Evolutionary conservation across 768 basidiomycete species (phyloP).

Genomic region (Boletus speciosus): DNA sequence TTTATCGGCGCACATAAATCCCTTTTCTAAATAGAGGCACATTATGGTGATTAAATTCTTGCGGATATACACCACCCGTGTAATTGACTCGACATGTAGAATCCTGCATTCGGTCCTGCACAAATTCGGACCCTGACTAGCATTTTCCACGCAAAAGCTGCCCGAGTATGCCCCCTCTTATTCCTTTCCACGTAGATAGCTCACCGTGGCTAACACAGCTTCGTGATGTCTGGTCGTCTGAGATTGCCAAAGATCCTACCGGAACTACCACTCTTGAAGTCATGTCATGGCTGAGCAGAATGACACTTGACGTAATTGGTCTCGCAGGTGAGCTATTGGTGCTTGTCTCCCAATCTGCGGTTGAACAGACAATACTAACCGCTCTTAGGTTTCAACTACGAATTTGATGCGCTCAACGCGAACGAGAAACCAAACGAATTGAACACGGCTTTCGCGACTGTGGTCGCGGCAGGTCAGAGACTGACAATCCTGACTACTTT

Average conservation of each 20-base stretch:
- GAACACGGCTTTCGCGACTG: no score
- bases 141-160: conserved; percentile 55
- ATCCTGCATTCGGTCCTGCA: conserved; percentile 62
- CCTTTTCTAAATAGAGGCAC: conserved; percentile 6
- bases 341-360: background rate
- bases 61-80: no score
- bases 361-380: no score
- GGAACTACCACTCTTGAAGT: conserved; percentile 26
- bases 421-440: background rate
- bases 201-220: conserved; percentile 26
- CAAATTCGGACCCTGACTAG: conserved; percentile 58
- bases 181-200: background rate
- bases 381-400: conserved; percentile 33
- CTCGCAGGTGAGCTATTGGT: conserved; percentile 29
- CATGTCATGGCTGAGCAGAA: conserved; percentile 30
- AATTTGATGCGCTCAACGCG: conserved; percentile 31
- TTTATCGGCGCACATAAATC: background rate
- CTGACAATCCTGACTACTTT: no score
- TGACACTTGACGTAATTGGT: conserved; percentile 40
- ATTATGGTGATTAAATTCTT: conserved; percentile 32
- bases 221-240: conserved; percentile 41
- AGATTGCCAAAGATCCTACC: conserved; percentile 28
- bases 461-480: no score
- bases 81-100: conserved; percentile 33
- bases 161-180: conserved; percentile 35